phyloP scores from a whole-genome alignment of 129 eudicot species.

The Escallonia herrerae region DNA sequence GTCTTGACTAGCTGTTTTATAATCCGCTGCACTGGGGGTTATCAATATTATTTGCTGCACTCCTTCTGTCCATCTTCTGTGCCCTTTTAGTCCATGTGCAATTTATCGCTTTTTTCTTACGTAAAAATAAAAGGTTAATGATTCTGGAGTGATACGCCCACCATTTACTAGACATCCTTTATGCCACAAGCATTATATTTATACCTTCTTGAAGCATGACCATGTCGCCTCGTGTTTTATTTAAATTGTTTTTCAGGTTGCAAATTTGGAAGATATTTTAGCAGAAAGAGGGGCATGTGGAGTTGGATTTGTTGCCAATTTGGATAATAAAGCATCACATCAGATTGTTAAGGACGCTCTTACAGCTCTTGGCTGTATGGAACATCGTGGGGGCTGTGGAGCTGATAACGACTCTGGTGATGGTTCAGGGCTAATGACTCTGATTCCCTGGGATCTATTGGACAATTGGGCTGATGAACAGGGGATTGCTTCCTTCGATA shows the following conservation, averaged over 20 bases:
- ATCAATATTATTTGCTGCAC: not conserved
- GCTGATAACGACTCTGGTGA: constrained; percentile 99
- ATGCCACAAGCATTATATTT: not conserved
- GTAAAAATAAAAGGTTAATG: not conserved
- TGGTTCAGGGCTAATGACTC: constrained; percentile 92
- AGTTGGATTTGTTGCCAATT: constrained; percentile 93
- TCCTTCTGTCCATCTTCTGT: not conserved
- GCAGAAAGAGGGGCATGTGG: constrained; percentile 96
- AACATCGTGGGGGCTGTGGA: constrained; percentile 99
- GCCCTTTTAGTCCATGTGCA: not conserved
- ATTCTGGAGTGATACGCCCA: not conserved
- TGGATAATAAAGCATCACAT: constrained; percentile 89
- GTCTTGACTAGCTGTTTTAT: no score
- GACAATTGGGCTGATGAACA: constrained; percentile 77
- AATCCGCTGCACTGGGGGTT: not conserved
- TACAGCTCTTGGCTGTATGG: constrained; percentile 99
- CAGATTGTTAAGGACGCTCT: constrained; percentile 92
- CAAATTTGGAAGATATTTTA: constrained; percentile 82
- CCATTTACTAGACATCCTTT: not conserved
- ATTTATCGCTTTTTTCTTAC: not conserved
- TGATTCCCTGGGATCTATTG: constrained; percentile 92
- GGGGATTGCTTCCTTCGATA: constrained; percentile 72
- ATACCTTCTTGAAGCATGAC: not conserved
- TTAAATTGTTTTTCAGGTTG: constrained; percentile 48
- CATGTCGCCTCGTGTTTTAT: constrained; percentile 1